A percentile compares a stretch with the other conserved stretches of the same genome.
Conservation (phyloP, 371 early-diverging fungal species). For the Syncephalastrum sp. region DNA sequence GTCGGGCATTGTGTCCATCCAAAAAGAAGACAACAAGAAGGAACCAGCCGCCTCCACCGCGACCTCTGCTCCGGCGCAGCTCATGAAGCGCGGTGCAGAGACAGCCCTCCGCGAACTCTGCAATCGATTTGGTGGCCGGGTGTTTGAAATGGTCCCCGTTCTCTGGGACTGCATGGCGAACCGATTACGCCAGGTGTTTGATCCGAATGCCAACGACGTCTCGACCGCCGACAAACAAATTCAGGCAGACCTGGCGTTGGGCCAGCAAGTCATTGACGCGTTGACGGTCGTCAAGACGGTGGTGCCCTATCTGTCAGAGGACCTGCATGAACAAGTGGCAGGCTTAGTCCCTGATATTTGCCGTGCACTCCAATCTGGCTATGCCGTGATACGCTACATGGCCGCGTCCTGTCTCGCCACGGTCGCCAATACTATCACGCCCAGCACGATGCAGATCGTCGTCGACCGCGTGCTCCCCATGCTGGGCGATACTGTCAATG, state of each 20-base stretch:
- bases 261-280: conserved; percentile 80
- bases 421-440: conserved; percentile 66
- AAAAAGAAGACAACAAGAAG: conserved; percentile 35
- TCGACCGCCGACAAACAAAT: conserved; percentile 34
- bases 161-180: conserved; percentile 74
- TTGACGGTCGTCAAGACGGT: conserved; percentile 73
- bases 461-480: conserved; percentile 77
- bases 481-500: conserved; percentile 71
- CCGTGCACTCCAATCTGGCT: conserved; percentile 66
- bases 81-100: conserved; percentile 85
- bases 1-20: conserved; percentile 69
- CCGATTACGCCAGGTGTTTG: conserved; percentile 45
- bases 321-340: conserved; percentile 40
- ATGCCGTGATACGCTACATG: conserved; percentile 76
- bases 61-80: conserved; percentile 40
- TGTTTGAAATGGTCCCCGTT: conserved; percentile 76
- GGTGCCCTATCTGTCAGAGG: conserved; percentile 63
- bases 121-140: conserved; percentile 63
- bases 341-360: conserved; percentile 65
- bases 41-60: conserved; percentile 34
- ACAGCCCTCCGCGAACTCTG: conserved; percentile 70
- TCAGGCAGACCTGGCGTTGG: conserved; percentile 24
- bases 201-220: conserved; percentile 8
- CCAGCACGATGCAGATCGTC: conserved; percentile 76
- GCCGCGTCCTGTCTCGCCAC: conserved; percentile 81